phyloP scores from a whole-genome alignment of 768 basidiomycete species.

The Tricholoma hemisulphureum region DNA sequence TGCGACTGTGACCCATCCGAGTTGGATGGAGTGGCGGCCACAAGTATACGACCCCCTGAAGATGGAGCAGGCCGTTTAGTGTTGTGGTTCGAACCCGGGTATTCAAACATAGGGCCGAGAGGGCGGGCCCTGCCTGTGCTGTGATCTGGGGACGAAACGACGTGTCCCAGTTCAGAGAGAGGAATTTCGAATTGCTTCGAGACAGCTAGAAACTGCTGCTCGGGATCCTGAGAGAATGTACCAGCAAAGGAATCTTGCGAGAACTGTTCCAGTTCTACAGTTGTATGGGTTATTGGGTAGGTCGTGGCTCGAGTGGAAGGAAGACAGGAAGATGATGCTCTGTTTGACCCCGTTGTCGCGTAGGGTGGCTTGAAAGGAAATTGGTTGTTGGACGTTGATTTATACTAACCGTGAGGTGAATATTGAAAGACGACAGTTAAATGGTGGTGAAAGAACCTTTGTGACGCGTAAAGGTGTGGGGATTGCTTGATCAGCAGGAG shows the following conservation, averaged over 20 bases:
- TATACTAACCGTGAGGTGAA: slow-evolving; percentile 15
- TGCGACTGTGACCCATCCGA: slow-evolving; percentile 40
- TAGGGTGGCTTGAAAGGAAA: slow-evolving; percentile 34
- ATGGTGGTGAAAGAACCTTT: slow-evolving; percentile 20
- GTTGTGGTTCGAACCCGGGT: background rate
- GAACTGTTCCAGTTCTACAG: slow-evolving; percentile 19
- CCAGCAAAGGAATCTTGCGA: slow-evolving; percentile 69
- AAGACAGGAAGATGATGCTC: slow-evolving; percentile 13
- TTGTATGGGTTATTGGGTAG: slow-evolving; percentile 9
- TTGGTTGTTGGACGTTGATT: slow-evolving; percentile 28
- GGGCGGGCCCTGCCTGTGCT: background rate
- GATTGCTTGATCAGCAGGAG: slow-evolving; percentile 25
- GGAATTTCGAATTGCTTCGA: slow-evolving; percentile 56
- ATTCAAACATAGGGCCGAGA: slow-evolving; percentile 3
- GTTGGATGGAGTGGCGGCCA: slow-evolving; percentile 53
- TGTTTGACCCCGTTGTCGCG: slow-evolving; percentile 12
- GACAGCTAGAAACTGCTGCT: slow-evolving; percentile 43
- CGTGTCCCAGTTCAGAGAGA: slow-evolving; percentile 51
- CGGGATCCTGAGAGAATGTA: slow-evolving; percentile 46
- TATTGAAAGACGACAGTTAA: slow-evolving; percentile 15
- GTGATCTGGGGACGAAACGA: slow-evolving; percentile 4
- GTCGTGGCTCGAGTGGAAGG: slow-evolving; percentile 14
- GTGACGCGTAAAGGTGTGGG: slow-evolving; percentile 19
- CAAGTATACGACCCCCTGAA: slow-evolving; percentile 33
- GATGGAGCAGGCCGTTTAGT: slow-evolving; percentile 12